phyloP scores from a whole-genome alignment of 306 rosid species.

The Vicia sativa region DNA sequence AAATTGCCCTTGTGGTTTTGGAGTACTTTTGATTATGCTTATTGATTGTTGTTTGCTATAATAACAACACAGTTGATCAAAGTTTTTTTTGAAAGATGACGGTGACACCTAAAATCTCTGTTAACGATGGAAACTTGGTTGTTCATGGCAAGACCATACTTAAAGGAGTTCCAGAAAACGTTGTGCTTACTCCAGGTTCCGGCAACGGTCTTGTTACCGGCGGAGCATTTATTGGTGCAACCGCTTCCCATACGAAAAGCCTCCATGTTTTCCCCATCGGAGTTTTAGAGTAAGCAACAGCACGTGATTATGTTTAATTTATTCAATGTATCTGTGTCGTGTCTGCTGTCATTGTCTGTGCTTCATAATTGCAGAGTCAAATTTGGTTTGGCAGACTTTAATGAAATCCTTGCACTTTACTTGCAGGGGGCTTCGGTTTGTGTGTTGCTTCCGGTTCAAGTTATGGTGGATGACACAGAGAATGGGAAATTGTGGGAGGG shows the following conservation, averaged over 20 bases:
- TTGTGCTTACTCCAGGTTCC: slow-evolving; percentile 70
- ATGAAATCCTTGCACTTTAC: neutral
- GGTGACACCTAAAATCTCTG: slow-evolving; percentile 63
- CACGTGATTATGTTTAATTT: too few species aligned
- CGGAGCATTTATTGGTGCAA: slow-evolving; percentile 88
- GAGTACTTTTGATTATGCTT: too few species aligned
- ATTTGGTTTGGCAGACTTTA: too few species aligned
- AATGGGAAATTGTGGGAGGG: slow-evolving; percentile 87
- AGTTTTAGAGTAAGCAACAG: slow-evolving; percentile 82
- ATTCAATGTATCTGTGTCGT: too few species aligned
- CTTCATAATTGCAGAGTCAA: too few species aligned
- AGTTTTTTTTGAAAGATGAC: slow-evolving; percentile 71
- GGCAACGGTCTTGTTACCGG: slow-evolving; percentile 73
- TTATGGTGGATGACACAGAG: slow-evolving; percentile 99
- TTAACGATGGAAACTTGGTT: slow-evolving; percentile 77
- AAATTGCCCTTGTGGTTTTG: neutral
- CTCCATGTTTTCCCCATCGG: slow-evolving; percentile 91
- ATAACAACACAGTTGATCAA: slow-evolving; percentile 33
- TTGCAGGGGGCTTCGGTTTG: slow-evolving; percentile 72
- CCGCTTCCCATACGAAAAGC: slow-evolving; percentile 67
- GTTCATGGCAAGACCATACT: slow-evolving; percentile 87
- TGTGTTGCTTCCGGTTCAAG: slow-evolving; percentile 94
- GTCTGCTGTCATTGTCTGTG: too few species aligned
- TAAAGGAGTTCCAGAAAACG: slow-evolving; percentile 78
- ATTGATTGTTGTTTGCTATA: slow-evolving; percentile 9